Evolutionary conservation across 495 filamentous ascomycete genomes (phyloP), one percentile per base, ranked within the genome.

Genomic region (Aspergillus carlsbadensis): DNA sequence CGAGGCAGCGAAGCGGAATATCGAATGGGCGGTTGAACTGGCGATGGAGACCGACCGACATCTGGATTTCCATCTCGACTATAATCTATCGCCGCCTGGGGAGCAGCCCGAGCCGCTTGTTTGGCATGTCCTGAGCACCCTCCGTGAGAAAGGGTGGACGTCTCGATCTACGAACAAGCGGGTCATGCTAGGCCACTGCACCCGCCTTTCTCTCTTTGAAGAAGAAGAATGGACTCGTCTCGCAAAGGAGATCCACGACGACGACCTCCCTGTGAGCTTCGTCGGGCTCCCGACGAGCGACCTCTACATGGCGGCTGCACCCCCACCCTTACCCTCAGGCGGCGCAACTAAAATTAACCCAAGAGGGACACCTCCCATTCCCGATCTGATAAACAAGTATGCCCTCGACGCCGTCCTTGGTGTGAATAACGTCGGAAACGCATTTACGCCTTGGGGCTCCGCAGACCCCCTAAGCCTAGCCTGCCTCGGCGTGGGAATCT

Each of bases 381-480:
- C 81, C 1, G 71, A 83, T 1, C 75, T 91, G 79, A 87, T 91
- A 26, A 70, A 76, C 36, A 70, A 82, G 21, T 74, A 88, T 57
- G 73, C 71, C 0, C 62, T 91, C 2, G 74, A 84, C 45, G 85
- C 77, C 1, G 81, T 84, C 10, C 75, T 90, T 2, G 81, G 85
- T 1, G 77, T 90, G n/a, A 90, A 90, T 59, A 92, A 91, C 57
- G 82, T 91, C 15, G 87, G 87, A 2, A 91, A 91, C 67, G 84
- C 87, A 0, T 90, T 91, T 59, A 90, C 89, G 10, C 89, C 87
- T 0, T 84, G 86, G 58, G 88, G 87, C 0, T 81, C 72, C n/a
- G 81, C 78, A n/a, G 89, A 91, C 69, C 87, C 88, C 1, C 58
- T 91, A 50, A 72, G 73, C 15, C 62, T 90, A 44, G 86, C 86